These are phyloP conservation scores for Agapanthus africanus DNA, from an alignment of 106 monocot species.

Conservation along the genomic window DNA sequence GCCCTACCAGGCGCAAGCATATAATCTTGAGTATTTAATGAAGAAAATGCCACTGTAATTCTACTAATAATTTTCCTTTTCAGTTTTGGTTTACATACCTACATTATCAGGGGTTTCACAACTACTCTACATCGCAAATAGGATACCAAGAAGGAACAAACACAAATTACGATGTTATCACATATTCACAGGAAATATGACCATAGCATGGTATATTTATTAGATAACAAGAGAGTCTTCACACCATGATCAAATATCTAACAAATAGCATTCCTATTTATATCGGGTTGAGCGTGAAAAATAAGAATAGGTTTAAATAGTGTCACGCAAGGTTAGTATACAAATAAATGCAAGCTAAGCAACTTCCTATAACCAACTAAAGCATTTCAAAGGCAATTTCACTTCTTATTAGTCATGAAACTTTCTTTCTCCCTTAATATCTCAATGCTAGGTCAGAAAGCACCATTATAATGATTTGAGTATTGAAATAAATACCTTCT, in stretches of 20 bases:
- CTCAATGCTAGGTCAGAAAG: not conserved
- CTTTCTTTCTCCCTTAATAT: not conserved
- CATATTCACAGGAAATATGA: not conserved
- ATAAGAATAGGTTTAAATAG: not conserved
- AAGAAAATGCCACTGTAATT: not conserved
- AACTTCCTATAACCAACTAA: not conserved
- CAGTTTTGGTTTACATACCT: not conserved
- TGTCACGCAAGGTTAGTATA: not conserved
- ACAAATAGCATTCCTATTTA: not conserved
- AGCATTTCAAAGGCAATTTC: not conserved
- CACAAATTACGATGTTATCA: not conserved
- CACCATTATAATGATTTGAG: not conserved
- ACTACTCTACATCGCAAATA: not conserved
- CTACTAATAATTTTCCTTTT: not conserved
- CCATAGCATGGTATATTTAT: not conserved
- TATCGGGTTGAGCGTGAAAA: not conserved
- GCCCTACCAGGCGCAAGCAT: not conserved
- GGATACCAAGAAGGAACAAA: not conserved
- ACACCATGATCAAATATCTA: not conserved
- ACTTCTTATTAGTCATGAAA: not conserved
- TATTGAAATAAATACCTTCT: slow-evolving; percentile 51
- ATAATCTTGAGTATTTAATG: not conserved
- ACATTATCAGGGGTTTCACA: not conserved
- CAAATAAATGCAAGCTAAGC: not conserved
- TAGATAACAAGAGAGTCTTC: not conserved